Percentiles rank a stretch among this genome's conserved stretches.
These are phyloP conservation scores for Narthecium ossifragum DNA, from an alignment of 106 monocot species.

Conservation along the genomic window DNA sequence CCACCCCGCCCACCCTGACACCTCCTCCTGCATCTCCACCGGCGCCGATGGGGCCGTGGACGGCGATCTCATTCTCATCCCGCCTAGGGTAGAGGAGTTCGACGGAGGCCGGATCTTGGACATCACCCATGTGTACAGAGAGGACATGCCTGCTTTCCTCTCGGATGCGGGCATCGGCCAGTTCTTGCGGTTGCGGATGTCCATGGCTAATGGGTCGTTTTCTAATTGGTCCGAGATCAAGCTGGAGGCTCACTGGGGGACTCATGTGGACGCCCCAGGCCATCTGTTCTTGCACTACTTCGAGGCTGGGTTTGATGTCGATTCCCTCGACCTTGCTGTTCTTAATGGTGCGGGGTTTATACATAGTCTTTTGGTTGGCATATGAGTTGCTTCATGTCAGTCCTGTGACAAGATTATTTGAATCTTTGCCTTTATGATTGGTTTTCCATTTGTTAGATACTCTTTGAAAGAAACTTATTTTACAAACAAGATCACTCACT, in stretches of 20 bases:
- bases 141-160: constrained; percentile 65
- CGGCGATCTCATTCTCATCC: too few species aligned
- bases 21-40: background rate
- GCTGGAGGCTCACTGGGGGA: constrained; percentile 63
- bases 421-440: too few species aligned
- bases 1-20: background rate
- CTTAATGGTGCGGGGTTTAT: constrained; percentile 93
- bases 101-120: constrained; percentile 83
- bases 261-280: constrained; percentile 93
- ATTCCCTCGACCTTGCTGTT: constrained; percentile 73
- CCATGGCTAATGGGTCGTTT: constrained; percentile 74
- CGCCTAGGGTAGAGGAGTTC: constrained; percentile 43
- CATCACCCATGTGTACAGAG: constrained; percentile 69
- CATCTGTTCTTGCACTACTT: constrained; percentile 85
- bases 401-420: too few species aligned
- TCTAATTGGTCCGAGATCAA: constrained; percentile 72
- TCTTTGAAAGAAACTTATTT: too few species aligned
- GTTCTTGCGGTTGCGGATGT: constrained; percentile 63
- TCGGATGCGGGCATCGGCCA: constrained; percentile 44
- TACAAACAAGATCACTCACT: too few species aligned
- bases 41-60: too few species aligned
- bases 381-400: too few species aligned
- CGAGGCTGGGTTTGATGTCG: constrained; percentile 89
- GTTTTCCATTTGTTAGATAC: too few species aligned
- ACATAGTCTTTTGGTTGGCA: too few species aligned